Evolutionary conservation across 306 rosid genomes (phyloP), one percentile per base, ranked within the genome.

Genomic region (Gleditsia sinensis): DNA sequence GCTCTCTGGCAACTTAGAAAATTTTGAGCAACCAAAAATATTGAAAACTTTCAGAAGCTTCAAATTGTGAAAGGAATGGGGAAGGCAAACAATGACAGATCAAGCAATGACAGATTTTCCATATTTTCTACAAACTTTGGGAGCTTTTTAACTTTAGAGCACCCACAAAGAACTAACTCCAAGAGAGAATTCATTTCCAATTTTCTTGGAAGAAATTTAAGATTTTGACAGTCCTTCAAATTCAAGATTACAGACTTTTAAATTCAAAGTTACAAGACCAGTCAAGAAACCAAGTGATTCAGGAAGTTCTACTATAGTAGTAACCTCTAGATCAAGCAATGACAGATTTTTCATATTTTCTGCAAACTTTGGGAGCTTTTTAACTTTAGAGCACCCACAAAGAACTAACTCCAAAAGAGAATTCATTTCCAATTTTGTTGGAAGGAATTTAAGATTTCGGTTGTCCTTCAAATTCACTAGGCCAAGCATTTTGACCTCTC

Each of bases 61-160:
- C 9, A 57, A 14, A 2, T 57, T 30, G 11, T 17, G 19, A 8
- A 57, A 13, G 39, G 39, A 14, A 11, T n/a, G 0, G 5, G 50
- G 53, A 43, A 43, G 28, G 46, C 30, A 25, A 64, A 64, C 69
- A 24, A n/a, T n/a, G n/a, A n/a, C n/a, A 56, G 17, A n/a, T 65
- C 55, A 65, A 65, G 37, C 1, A 16, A 0, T 11, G 4, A 7
- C 3, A 65, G 13, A 0, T 28, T 24, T 65, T 16, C 5, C 71
- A 65, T 65, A 16, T 14, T 8, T 65, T 43, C 24, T 24, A 39
- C 71, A 25, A 65, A 65, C 21, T 65, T 24, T 25, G 71, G 55
- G 1, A 65, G 25, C 14, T 14, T 45, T 65, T 14, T 1, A 42
- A 65, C 9, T 43, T 43, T 25, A 3, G 5, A 0, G 25, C 71